Conservation (phyloP, 192 early-diverging fungal species). For the Umbelopsis isabellina region DNA sequence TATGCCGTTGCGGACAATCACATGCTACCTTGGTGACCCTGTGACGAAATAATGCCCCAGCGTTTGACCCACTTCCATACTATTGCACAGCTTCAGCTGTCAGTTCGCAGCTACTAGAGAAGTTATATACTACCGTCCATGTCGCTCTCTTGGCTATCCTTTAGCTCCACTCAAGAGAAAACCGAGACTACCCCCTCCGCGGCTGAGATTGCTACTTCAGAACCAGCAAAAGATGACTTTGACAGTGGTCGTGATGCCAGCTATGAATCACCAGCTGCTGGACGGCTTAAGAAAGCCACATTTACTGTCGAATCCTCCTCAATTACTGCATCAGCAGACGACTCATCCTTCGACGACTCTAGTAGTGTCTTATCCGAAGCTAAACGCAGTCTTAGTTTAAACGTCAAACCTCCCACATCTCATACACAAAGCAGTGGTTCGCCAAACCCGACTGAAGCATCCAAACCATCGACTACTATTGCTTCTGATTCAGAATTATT, state of each 20-base stretch:
- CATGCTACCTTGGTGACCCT: slow-evolving; percentile 7
- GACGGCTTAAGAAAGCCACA: background rate
- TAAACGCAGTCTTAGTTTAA: background rate
- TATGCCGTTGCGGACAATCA: background rate
- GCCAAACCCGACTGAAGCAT: background rate
- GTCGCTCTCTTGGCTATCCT: slow-evolving; percentile 15
- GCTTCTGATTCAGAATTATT: too few species aligned
- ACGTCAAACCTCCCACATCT: background rate
- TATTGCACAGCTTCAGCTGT: background rate
- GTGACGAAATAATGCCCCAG: slow-evolving; percentile 16
- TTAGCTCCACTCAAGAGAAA: background rate
- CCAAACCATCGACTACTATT: background rate
- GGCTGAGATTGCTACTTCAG: background rate
- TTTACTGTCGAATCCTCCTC: slow-evolving; percentile 5
- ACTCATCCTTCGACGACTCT: background rate
- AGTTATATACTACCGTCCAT: background rate
- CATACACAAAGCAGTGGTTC: background rate
- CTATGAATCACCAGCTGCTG: background rate
- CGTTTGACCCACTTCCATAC: slow-evolving; percentile 2
- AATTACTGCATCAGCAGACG: background rate
- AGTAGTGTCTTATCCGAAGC: background rate
- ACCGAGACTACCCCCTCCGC: background rate
- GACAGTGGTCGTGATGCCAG: background rate
- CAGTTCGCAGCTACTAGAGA: background rate
- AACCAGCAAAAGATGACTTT: background rate